A percentile compares a stretch with the other conserved stretches of the same genome.
Conservation (phyloP, 139 green algal species). For the Chlamydomonas sp. region DNA sequence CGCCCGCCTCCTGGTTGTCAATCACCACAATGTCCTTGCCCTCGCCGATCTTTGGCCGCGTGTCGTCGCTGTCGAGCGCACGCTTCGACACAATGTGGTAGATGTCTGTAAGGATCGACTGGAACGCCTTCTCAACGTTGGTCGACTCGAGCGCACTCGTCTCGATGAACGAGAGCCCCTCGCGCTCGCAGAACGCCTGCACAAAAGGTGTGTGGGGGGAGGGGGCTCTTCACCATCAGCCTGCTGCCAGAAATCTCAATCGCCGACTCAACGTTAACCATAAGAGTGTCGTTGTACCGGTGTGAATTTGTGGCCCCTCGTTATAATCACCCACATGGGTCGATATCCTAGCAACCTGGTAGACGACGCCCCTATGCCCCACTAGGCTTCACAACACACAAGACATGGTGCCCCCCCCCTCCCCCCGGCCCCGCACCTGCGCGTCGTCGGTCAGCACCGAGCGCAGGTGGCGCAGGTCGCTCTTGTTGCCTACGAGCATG, state of each 20-base stretch:
- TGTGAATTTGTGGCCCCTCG: too few relatives aligned
- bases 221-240: too few relatives aligned
- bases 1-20: slow-evolving; percentile 37
- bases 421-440: too few relatives aligned
- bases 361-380: too few relatives aligned
- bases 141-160: slow-evolving; percentile 95
- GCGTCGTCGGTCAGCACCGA: slow-evolving; percentile 89
- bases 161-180: slow-evolving; percentile 96
- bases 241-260: too few relatives aligned
- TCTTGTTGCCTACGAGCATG: slow-evolving; percentile 99
- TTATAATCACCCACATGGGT: too few relatives aligned
- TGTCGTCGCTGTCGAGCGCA: slow-evolving; percentile 48
- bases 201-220: too few relatives aligned
- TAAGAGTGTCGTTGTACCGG: too few relatives aligned
- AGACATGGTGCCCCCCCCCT: too few relatives aligned
- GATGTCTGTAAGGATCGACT: slow-evolving; percentile 95
- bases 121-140: slow-evolving; percentile 97
- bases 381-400: too few relatives aligned
- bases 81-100: slow-evolving; percentile 98
- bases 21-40: slow-evolving; percentile 46
- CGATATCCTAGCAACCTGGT: too few relatives aligned
- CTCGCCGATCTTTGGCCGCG: slow-evolving; percentile 43
- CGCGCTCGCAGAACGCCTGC: slow-evolving; percentile 82
- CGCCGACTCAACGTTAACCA: too few relatives aligned
- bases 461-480: slow-evolving; percentile 89